phyloP scores from a whole-genome alignment of 2,329 filamentous ascomycete species.

The Albifimbria verrucaria region DNA sequence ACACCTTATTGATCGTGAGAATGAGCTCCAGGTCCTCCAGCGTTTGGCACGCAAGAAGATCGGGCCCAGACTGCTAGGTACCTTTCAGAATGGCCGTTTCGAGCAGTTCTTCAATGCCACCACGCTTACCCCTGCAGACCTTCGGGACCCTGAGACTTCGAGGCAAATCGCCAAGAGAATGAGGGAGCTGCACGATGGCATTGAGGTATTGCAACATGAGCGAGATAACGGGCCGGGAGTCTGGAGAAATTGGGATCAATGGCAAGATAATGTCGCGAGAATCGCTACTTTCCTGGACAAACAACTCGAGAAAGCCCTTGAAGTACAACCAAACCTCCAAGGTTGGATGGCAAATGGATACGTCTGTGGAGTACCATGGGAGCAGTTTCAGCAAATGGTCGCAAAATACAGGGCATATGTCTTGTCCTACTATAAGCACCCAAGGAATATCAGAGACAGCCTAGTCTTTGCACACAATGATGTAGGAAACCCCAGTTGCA shows the following conservation, averaged over 20 bases:
- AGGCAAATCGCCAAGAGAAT: slow-evolving; percentile 96
- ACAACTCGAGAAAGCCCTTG: slow-evolving; percentile 49
- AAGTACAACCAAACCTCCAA: slow-evolving; percentile 28
- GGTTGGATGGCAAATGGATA: slow-evolving; percentile 68
- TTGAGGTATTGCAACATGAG: slow-evolving; percentile 80
- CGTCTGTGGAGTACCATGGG: slow-evolving; percentile 83
- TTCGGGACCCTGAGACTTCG: slow-evolving; percentile 79
- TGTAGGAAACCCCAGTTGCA: slow-evolving; percentile 48
- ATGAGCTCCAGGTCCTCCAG: slow-evolving; percentile 80
- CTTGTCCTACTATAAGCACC: slow-evolving; percentile 66
- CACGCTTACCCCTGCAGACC: slow-evolving; percentile 71
- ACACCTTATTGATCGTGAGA: slow-evolving; percentile 90
- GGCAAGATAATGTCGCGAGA: slow-evolving; percentile 66
- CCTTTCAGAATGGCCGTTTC: slow-evolving; percentile 91
- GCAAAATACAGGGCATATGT: slow-evolving; percentile 75
- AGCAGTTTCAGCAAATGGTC: slow-evolving; percentile 69
- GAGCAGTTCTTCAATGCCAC: slow-evolving; percentile 90
- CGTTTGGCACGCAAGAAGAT: slow-evolving; percentile 90
- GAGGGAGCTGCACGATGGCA: slow-evolving; percentile 90
- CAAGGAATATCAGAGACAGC: slow-evolving; percentile 63
- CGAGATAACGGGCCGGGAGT: slow-evolving; percentile 75
- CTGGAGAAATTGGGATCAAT: slow-evolving; percentile 93
- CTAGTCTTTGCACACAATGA: slow-evolving; percentile 98
- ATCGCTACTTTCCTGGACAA: slow-evolving; percentile 55
- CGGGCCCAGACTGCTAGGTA: slow-evolving; percentile 84